These are phyloP conservation scores for Orbilia javanica DNA, from an alignment of 2,329 filamentous ascomycete species.

Conservation along the genomic window DNA sequence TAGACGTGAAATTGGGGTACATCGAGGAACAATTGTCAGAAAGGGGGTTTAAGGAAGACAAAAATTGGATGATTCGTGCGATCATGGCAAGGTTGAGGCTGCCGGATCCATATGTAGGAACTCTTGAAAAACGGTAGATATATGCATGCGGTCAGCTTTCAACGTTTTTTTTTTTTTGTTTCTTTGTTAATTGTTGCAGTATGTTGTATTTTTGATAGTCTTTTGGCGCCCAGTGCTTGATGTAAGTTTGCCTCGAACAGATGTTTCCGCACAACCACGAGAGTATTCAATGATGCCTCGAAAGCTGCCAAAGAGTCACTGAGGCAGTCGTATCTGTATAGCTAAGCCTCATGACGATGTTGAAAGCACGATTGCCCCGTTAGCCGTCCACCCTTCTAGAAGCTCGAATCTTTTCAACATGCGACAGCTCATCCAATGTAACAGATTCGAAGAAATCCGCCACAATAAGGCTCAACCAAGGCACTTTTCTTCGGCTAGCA, in stretches of 20 bases:
- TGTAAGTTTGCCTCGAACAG: no score
- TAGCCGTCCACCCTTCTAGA: not conserved
- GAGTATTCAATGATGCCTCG: not conserved
- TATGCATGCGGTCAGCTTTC: not conserved
- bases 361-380: not conserved
- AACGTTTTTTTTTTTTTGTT: no score
- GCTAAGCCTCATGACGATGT: not conserved
- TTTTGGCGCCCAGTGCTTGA: no score
- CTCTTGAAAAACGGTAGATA: not conserved
- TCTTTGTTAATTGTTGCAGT: no score
- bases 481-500: not conserved
- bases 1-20: constrained; percentile 4
- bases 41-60: not conserved
- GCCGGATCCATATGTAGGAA: not conserved
- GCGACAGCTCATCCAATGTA: not conserved
- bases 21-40: not conserved
- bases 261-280: not conserved
- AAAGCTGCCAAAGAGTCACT: not conserved
- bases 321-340: not conserved
- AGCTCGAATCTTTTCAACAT: not conserved
- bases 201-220: not conserved
- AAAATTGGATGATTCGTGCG: constrained; percentile 30
- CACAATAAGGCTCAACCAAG: constrained; percentile 26
- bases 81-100: constrained; percentile 26
- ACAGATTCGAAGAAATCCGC: not conserved